Evolutionary conservation across 179 eudicot genomes (phyloP).

Genomic region (Amaranthus tricolor): DNA sequence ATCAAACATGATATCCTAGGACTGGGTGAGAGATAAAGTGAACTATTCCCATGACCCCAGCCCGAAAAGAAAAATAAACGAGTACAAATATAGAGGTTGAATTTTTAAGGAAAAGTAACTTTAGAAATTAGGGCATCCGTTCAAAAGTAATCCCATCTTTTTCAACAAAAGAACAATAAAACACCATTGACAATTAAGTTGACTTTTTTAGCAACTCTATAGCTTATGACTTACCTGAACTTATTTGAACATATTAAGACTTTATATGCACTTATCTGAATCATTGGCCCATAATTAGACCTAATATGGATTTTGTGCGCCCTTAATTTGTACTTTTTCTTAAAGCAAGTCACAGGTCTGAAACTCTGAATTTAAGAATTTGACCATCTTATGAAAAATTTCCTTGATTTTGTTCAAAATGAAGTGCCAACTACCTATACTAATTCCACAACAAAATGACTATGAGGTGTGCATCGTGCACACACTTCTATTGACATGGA

Average conservation of each 20-base stretch:
- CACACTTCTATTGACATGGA: background rate
- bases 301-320: too few relatives aligned
- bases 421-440: background rate
- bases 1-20: background rate
- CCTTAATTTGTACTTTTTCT: too few relatives aligned
- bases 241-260: too few relatives aligned
- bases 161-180: background rate
- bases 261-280: too few relatives aligned
- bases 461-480: background rate
- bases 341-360: too few relatives aligned
- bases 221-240: too few relatives aligned
- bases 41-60: too few relatives aligned
- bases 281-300: too few relatives aligned
- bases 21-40: too few relatives aligned
- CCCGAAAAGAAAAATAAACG: too few relatives aligned
- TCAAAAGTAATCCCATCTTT: background rate
- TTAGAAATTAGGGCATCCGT: background rate
- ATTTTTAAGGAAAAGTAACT: background rate
- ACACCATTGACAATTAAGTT: background rate
- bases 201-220: background rate
- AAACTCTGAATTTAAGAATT: too few relatives aligned
- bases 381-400: too few relatives aligned
- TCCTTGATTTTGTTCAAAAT: background rate
- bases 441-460: background rate
- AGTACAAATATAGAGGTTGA: background rate